Conservation (phyloP, 164 flowering plant genomes). For the Kingdonia uniflora region DNA sequence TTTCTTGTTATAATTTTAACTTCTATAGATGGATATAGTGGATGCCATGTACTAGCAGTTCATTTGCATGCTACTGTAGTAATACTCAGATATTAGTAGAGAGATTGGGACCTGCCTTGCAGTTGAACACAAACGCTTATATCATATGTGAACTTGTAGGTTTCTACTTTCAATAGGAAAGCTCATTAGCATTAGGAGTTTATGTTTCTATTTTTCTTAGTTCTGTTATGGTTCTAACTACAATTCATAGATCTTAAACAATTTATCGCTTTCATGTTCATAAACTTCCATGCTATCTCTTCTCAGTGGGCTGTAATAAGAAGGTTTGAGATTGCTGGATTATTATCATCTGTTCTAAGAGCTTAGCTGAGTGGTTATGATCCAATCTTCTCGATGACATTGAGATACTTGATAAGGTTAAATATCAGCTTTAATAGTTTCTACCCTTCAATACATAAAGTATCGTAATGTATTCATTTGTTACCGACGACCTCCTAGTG, state of each 20-base stretch:
- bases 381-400: constrained; percentile 83
- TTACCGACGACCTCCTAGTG: constrained; percentile 3
- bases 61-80: no score
- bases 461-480: not conserved
- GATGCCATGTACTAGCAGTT: no score
- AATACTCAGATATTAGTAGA: no score
- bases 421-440: constrained; percentile 1
- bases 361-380: constrained; percentile 86
- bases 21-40: no score
- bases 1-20: no score
- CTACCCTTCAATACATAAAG: not conserved
- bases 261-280: not conserved
- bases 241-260: not conserved
- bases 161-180: no score
- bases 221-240: not conserved
- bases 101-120: no score
- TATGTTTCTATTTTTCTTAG: no score
- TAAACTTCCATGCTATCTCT: constrained; percentile 11
- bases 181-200: no score
- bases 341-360: constrained; percentile 69
- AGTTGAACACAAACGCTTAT: no score
- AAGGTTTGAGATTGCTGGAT: constrained; percentile 84
- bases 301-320: constrained; percentile 92
- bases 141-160: no score
- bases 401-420: constrained; percentile 96